Evolutionary conservation across 2,329 filamentous ascomycete species (phyloP), one percentile per base, ranked within the genome.

Genomic region (Aspergillus awamori): DNA sequence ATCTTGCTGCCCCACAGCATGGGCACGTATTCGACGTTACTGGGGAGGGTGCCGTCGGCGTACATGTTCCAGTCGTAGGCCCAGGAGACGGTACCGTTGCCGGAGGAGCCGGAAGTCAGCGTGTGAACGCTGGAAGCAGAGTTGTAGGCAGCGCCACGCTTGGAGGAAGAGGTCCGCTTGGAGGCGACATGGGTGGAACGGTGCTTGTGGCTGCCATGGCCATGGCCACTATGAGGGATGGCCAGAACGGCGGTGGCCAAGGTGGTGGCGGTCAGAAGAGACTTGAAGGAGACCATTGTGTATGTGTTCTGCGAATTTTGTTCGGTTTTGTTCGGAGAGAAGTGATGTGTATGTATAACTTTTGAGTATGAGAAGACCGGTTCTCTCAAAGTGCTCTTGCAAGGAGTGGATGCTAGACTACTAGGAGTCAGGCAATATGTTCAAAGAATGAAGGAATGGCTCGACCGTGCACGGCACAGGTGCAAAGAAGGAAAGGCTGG

Each of bases 1-100:
- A 74, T 70, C 56, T 75, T 74, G 13, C 64, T 47, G 24, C 79
- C 77, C 79, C 79, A 81, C 61, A 81, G 74, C 76, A 80, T 79
- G 30, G 80, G 79, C 8, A 81, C 74, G 64, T 71, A 82, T 57
- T 81, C 78, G 55, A 78, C 68, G 26, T 71, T 70, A 4, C 62
- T 61, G 30, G 76, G 70, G 5, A 77, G 63, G 5, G 38, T 51
- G 17, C 78, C 78, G 30, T 62, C 65, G 24, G 70, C 45, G 22
- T 62, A 62, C 49, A 69, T 61, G 49, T 70, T 78, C 80, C 80
- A 82, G 70, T 82, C 78, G 71, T 81, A 81, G 38, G 76, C 76
- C 80, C 80, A 82, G 43, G 72, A 71, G 55, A 79, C 68, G 22
- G 63, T 47, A 26, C 66, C 69, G 51, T 63, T 67, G 51, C 45